Evolutionary conservation across 2,329 filamentous ascomycete genomes (phyloP).

Genomic region (Alternaria postmessia): DNA sequence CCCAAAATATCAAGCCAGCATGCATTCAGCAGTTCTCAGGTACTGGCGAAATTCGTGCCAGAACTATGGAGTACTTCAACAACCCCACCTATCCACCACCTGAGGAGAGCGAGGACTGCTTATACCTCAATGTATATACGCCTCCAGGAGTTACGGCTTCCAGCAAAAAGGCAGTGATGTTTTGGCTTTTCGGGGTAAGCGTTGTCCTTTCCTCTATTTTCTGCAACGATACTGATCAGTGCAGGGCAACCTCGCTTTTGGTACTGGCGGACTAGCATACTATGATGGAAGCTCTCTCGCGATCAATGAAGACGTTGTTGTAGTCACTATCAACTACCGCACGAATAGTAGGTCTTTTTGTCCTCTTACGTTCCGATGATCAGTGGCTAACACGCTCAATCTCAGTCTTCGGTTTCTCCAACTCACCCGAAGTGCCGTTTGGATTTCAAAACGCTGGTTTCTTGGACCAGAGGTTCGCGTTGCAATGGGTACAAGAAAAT

Average conservation of each 20-base stretch:
- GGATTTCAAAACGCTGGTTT: conserved; percentile 58
- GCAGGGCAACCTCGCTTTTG: conserved; percentile 31
- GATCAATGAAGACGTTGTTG: conserved; percentile 30
- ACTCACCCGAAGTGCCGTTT: conserved; percentile 21
- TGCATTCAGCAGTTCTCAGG: conserved; percentile 27
- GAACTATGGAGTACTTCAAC: conserved; percentile 20
- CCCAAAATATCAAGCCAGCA: conserved; percentile 18
- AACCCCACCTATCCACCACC: conserved; percentile 19
- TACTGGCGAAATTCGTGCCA: conserved; percentile 18
- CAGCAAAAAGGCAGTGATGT: conserved; percentile 25
- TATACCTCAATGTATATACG: conserved; percentile 50
- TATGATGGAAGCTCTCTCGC: conserved; percentile 39
- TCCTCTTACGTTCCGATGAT: background rate
- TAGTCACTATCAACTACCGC: conserved; percentile 37
- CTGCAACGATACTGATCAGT: conserved; percentile 17
- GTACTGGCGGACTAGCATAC: conserved; percentile 20
- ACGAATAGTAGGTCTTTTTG: conserved; percentile 24
- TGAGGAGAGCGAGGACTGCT: conserved; percentile 48
- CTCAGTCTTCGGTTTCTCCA: conserved; percentile 32
- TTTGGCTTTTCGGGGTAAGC: conserved; percentile 20
- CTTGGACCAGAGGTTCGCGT: conserved; percentile 61
- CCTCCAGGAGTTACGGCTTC: conserved; percentile 20
- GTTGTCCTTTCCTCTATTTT: background rate
- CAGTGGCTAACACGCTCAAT: background rate
- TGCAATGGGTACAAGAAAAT: conserved; percentile 63